phyloP scores from a whole-genome alignment of 1,284 basidiomycete genomes.

The Heterobasidion parviporum region DNA sequence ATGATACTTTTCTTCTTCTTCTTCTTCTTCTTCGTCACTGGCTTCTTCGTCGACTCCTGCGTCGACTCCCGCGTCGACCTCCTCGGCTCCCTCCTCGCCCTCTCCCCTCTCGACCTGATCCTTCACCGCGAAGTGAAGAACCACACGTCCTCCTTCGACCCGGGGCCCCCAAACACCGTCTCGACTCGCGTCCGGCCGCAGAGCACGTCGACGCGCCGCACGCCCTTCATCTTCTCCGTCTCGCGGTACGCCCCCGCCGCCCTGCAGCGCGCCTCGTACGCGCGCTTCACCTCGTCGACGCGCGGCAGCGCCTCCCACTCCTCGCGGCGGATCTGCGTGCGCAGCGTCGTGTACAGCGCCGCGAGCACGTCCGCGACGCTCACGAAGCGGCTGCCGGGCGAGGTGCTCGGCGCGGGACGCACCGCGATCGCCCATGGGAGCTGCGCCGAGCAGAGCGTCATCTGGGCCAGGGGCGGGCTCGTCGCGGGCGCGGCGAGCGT shows the following conservation, averaged over 20 bases:
- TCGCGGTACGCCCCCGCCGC: not conserved
- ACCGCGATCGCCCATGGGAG: constrained; percentile 8
- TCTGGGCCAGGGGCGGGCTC: not conserved
- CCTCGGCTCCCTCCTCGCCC: no score
- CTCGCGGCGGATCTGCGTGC: not conserved
- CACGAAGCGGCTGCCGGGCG: constrained; percentile 2
- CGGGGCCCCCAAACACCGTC: constrained; percentile 4
- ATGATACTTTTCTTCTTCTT: not conserved
- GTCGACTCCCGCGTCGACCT: no score
- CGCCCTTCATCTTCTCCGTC: constrained; percentile 5
- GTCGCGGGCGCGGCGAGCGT: constrained; percentile 5
- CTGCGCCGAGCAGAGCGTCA: not conserved
- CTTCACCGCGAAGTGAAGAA: constrained; percentile 7
- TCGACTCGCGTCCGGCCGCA: not conserved
- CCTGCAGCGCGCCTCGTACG: constrained; percentile 4
- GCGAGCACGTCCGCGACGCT: constrained; percentile 8
- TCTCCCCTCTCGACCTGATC: constrained; percentile 1
- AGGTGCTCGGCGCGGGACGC: not conserved
- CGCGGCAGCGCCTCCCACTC: constrained; percentile 6
- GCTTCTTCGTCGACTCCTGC: not conserved
- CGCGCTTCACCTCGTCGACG: not conserved
- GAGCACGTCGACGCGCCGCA: constrained; percentile 8
- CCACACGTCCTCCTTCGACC: constrained; percentile 9
- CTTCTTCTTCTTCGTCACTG: not conserved
- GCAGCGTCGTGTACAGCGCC: constrained; percentile 6